Evolutionary conservation across 768 basidiomycete species (phyloP), one percentile per base, ranked within the genome.

Genomic region (Solioccasus polychromus): DNA sequence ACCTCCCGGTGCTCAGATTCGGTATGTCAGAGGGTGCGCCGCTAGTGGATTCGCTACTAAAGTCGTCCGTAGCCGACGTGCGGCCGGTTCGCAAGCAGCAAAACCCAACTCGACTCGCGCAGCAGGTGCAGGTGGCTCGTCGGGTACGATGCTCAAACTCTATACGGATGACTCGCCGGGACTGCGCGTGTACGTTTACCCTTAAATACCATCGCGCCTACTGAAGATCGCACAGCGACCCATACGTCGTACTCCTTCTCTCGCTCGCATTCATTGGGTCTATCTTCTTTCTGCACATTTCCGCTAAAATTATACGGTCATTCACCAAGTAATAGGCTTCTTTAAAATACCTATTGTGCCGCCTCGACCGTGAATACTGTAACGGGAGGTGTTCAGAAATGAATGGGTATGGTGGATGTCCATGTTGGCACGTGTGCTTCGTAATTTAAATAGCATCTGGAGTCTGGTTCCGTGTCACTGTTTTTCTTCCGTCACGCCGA

Each of bases 141-240:
- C 87, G 47, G 95, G 92, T 73, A 99, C 96, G 46, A 98, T 99
- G 96, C 80, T 99, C 62, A 92, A 91, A 72, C 77, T 99, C 4
- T 98, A 98, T 80, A 98, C 96, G 30, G 95, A 97, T 64, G 96
- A 97, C 63, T 94, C 94, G 47, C 92, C 91, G 37, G 96, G 96
- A 19, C 78, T 99, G 44, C 83, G 93, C 78, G 92, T 99, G 96
- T 98, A 66, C 66, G 93, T 86, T n/a, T n/a, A n/a, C n/a, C n/a
- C n/a, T n/a, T n/a, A n/a, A n/a, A n/a, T n/a, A n/a, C n/a, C n/a
- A n/a, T n/a, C n/a, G n/a, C n/a, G n/a, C n/a, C n/a, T n/a, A n/a
- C n/a, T n/a, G n/a, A n/a, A n/a, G n/a, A 15, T 19, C 30, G 11
- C 1, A 7, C 36, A 97, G 93, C 51, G 94, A 97, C 69, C 94